Conservation (phyloP, 345 rosid species). For the Gynandropsis gynandra region DNA sequence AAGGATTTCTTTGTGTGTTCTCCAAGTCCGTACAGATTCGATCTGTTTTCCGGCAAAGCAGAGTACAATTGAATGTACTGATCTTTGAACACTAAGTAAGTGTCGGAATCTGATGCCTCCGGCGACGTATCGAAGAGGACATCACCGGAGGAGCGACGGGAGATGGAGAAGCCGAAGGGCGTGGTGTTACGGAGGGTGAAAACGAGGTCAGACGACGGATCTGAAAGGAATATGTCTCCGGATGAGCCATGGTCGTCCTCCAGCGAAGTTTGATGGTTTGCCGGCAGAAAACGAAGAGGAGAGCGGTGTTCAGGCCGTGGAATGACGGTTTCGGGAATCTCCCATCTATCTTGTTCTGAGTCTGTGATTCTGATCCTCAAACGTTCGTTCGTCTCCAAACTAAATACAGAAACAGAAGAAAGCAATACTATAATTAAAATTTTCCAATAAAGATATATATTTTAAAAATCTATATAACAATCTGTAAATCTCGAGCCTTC, state of each 20-base stretch:
- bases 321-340: conserved; percentile 45
- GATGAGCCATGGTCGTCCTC: conserved; percentile 2
- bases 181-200: conserved; percentile 48
- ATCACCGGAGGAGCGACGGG: conserved; percentile 55
- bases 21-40: conserved; percentile 62
- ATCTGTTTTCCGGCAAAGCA: conserved; percentile 37
- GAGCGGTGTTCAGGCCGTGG: conserved; percentile 29
- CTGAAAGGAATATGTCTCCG: conserved; percentile 11
- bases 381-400: conserved; percentile 46
- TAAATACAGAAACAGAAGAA: conserved; percentile 3
- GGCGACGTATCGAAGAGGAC: conserved; percentile 50
- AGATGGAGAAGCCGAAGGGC: conserved; percentile 55
- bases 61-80: conserved; percentile 66
- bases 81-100: conserved; percentile 57
- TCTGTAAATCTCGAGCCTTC: no score
- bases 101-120: conserved; percentile 18
- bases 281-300: conserved; percentile 14
- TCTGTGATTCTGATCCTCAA: conserved; percentile 50
- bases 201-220: conserved; percentile 43
- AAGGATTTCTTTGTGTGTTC: conserved; percentile 61
- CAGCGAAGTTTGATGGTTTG: background rate
- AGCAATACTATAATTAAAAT: background rate
- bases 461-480: no score
- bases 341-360: conserved; percentile 43
- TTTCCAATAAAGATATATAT: no score